Base-by-base conservation (phyloP, 192 early-diverging fungal genomes). In the Coemansia erecta region DNA sequence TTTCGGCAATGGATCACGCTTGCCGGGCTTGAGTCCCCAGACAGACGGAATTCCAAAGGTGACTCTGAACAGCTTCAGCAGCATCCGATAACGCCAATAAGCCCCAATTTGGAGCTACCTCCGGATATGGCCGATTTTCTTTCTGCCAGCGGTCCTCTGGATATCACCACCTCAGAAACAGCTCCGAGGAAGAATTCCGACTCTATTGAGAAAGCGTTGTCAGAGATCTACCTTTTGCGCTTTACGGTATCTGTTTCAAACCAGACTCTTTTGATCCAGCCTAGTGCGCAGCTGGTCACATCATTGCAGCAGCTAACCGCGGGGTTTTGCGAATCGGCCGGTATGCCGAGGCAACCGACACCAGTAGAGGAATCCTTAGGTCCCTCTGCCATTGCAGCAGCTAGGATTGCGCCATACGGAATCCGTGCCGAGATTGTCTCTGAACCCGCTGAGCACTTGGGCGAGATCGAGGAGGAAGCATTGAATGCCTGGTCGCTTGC, bases 1-100 rank as follows among this genome's bases (percentile, higher is more conserved):
- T 64, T 72, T 31, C 63, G 62, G 2, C 76, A 79, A 51, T 79
- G 76, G 76, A 65, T 79, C 37, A 56, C 66, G 23, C 41, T 72
- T 8, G 56, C 60, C n/a, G 54, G 51, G 10, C 37, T 53, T 14
- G 19, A 63, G 15, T 10, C 44, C 33, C 35, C 26, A n/a, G 33
- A 18, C 8, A 7, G 35, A 37, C 35, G 35, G 35, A 37, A 37
- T 37, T 37, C 35, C 8, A 37, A 1, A 11, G 35, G 8, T 1
- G 35, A 9, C 8, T n/a, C 21, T 45, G 40, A 24, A 22, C 14
- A 13, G 19, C 11, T 8, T 1, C 19, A 56, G 40, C 54, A 40
- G 46, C 21, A 35, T 41, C 73, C 73, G 12, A 52, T 52, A 22
- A 65, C 64, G 22, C 73, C 73, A 3, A 40, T 49, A 17, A 69